These are phyloP conservation scores for Raddia guianensis DNA, from an alignment of 176 grass and related monocot species.

Conservation along the genomic window DNA sequence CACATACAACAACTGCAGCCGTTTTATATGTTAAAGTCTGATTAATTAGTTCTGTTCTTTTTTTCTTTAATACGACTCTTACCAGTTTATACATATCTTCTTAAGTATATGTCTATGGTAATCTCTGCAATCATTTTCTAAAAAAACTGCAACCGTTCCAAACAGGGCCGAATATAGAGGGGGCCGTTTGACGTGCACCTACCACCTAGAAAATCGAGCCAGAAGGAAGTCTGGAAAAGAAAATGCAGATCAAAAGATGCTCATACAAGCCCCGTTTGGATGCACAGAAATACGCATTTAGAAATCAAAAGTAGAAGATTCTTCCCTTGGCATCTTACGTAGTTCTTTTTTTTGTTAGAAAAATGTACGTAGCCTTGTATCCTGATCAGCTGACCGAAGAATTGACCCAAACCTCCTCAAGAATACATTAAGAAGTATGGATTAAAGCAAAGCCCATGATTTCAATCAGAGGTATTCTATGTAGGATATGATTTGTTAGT, in stretches of 20 bases:
- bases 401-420: constrained; percentile 5
- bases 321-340: neutral
- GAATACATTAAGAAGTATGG: neutral
- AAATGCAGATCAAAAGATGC: neutral
- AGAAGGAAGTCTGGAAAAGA: neutral
- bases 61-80: no score
- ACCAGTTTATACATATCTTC: no score
- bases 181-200: neutral
- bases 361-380: neutral
- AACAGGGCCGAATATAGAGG: neutral
- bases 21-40: no score
- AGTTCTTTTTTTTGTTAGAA: neutral
- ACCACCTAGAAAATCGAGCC: neutral
- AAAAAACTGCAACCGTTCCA: no score
- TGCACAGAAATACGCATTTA: neutral
- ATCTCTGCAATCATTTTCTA: no score
- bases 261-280: neutral
- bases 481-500: no score
- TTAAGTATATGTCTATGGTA: no score
- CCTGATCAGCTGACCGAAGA: constrained; percentile 18
- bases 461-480: neutral
- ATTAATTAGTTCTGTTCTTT: no score
- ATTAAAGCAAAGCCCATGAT: neutral
- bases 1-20: no score
- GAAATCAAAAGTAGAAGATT: neutral